Base-by-base conservation (phyloP, 306 rosid genomes). In the Hippophae gyantsensis region DNA sequence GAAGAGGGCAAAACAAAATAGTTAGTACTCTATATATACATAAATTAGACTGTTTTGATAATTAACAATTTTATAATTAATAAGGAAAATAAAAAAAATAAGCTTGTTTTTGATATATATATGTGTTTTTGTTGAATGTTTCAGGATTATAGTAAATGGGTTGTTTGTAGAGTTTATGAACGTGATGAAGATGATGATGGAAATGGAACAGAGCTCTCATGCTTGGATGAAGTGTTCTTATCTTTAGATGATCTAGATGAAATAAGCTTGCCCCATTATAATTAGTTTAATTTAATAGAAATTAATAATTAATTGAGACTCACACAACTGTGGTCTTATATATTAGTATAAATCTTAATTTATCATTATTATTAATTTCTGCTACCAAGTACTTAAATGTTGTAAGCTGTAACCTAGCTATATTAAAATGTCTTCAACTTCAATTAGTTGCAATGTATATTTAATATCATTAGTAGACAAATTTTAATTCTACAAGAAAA, bases 201-300 rank as follows among this genome's bases (percentile, higher is more conserved):
- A 32, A 13, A 60, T 60, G 64, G 65, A 48, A 61, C 65, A 8
- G 65, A 61, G 65, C 65, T 61, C 14, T 61, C 65, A 12, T 61
- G 65, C 25, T 11, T 61, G 8, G 65, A 61, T 18, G 65, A 61
- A 61, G 38, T 61, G 65, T 61, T 61, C 18, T 61, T 61, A 7
- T 27, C 43, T 4, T 40, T 61, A 13, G 65, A 61, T 48, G 65
- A 61, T 48, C 55, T 48, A 26, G 65, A 61, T 43, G 65, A 61
- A 48, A 61, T 27, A 47, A 61, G 65, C 48, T 18, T 61, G 55
- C 65, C 38, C 38, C 0, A 32, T 32, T 32, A 32, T 32, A 32
- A 32, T 32, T 32, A 32, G 38, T 32, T 32, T 32, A 32, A 32
- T 32, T 32, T 32, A 32, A 4, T 32, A 32, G 38, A 32, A 32